phyloP scores from a whole-genome alignment of 371 early-diverging fungal species.

The Funneliformis caledonium region DNA sequence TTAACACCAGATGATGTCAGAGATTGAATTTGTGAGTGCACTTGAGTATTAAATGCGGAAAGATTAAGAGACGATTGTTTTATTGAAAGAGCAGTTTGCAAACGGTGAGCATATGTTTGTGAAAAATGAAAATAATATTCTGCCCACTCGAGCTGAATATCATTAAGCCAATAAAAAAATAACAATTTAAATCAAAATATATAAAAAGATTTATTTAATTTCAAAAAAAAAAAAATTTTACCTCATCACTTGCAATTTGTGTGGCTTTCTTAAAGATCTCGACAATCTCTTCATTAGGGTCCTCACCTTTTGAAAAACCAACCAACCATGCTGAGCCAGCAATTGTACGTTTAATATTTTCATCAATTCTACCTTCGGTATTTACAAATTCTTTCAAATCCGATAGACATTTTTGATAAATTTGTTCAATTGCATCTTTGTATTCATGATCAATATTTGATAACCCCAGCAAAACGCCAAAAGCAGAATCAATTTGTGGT shows the following conservation, averaged over 20 bases:
- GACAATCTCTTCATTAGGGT: not conserved
- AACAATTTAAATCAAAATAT: not conserved
- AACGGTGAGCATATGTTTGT: slow-evolving; percentile 27
- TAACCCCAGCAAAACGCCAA: slow-evolving; percentile 32
- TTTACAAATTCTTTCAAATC: slow-evolving; percentile 32
- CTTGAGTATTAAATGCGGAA: slow-evolving; percentile 10
- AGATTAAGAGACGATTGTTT: slow-evolving; percentile 14
- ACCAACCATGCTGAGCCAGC: slow-evolving; percentile 37
- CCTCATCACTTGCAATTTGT: slow-evolving; percentile 5
- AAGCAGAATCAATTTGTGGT: not conserved
- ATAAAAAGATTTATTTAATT: not conserved
- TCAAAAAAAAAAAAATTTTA: not conserved
- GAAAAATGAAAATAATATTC: slow-evolving; percentile 32
- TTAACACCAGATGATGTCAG: slow-evolving; percentile 3
- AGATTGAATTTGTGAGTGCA: not conserved
- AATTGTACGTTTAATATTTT: not conserved
- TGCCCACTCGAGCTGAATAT: slow-evolving; percentile 7
- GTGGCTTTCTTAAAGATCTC: slow-evolving; percentile 18
- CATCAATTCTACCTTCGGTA: slow-evolving; percentile 2
- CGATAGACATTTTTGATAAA: slow-evolving; percentile 32
- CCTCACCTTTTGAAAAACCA: slow-evolving; percentile 3
- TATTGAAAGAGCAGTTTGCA: slow-evolving; percentile 20
- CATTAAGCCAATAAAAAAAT: not conserved
- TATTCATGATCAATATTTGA: slow-evolving; percentile 30
- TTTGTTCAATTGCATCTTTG: not conserved